Evolutionary conservation across 179 eudicot genomes (phyloP), one percentile per base, ranked within the genome.

Genomic region (Corrigiola litoralis): DNA sequence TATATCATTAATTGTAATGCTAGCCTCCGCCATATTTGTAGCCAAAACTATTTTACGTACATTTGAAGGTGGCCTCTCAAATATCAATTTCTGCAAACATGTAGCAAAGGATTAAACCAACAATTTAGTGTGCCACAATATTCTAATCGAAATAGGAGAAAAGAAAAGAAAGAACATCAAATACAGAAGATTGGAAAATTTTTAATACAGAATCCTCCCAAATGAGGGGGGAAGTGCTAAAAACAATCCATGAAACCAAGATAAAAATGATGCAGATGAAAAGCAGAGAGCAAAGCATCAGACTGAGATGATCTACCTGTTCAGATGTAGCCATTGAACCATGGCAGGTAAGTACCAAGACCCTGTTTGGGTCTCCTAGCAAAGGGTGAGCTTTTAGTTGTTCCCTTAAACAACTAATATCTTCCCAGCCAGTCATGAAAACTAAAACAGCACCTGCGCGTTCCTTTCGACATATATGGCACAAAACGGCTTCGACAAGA

Each of bases 391-490:
- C 99, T 87, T 88, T 91, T 75, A 95, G 61, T 62, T 95, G 97
- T 73, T 91, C 96, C 80, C 84, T 91, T 75, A 95, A 72, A 76
- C 89, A 91, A 79, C 87, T 91, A 64, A 95, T 95, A 75, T 95
- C 99, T 71, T 95, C 99, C 99, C 99, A 95, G 16, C 99, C 99
- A 55, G 99, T 95, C 99, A 95, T 88, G 83, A 95, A 95, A 66
- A 91, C 99, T 72, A 95, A 78, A 46, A 88, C 95, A 68, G 97
- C 99, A 60, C 99, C 99, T 24, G 90, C 81, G 1, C 92, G 79
- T 79, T 95, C 99, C 84, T 95, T 95, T 44, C 96, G 91, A 74
- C 97, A 86, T 74, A 94, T 95, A 61, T 95, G 97, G 65, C 97
- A 95, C 55, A 95, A 72, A 40, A 85, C 95, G 41, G 97, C 95